phyloP scores from a whole-genome alignment of 2,329 filamentous ascomycete genomes.

The Diaporthe sp. region DNA sequence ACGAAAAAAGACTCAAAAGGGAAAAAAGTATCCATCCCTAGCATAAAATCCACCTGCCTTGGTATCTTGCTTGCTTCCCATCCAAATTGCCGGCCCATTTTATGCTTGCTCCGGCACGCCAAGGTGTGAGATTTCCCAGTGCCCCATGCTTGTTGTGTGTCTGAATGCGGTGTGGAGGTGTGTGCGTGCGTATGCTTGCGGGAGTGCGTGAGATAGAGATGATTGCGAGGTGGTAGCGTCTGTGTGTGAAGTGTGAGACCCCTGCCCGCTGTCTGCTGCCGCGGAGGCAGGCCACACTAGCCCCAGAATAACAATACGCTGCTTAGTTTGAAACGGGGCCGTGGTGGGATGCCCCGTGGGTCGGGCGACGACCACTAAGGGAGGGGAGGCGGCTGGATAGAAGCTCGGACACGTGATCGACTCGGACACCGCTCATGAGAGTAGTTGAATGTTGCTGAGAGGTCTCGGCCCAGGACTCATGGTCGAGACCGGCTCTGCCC shows the following conservation, averaged over 20 bases:
- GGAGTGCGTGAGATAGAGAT: constrained; percentile 22
- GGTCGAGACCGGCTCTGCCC: constrained; percentile 25
- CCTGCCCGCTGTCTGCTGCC: constrained; percentile 10
- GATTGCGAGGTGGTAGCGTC: constrained; percentile 23
- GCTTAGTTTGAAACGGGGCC: constrained; percentile 22
- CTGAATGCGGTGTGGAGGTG: constrained; percentile 22
- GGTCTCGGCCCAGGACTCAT: constrained; percentile 7
- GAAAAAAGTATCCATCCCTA: neutral
- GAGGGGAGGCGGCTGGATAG: neutral
- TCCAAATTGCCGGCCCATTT: constrained; percentile 34
- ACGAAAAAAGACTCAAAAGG: neutral
- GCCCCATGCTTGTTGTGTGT: constrained; percentile 29
- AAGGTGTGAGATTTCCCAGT: constrained; percentile 28
- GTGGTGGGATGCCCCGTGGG: constrained; percentile 18
- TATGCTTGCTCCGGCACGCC: constrained; percentile 34
- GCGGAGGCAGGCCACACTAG: constrained; percentile 10
- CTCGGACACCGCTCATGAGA: constrained; percentile 1
- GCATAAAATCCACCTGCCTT: constrained; percentile 28
- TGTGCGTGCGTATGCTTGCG: constrained; percentile 28
- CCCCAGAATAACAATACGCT: constrained; percentile 10
- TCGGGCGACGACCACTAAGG: constrained; percentile 7
- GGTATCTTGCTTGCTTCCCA: constrained; percentile 32
- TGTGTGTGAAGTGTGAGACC: constrained; percentile 26
- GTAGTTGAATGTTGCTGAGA: neutral
- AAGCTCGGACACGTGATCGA: constrained; percentile 23